phyloP scores from a whole-genome alignment of 176 grass and related monocot species.

The Carex scoparia region DNA sequence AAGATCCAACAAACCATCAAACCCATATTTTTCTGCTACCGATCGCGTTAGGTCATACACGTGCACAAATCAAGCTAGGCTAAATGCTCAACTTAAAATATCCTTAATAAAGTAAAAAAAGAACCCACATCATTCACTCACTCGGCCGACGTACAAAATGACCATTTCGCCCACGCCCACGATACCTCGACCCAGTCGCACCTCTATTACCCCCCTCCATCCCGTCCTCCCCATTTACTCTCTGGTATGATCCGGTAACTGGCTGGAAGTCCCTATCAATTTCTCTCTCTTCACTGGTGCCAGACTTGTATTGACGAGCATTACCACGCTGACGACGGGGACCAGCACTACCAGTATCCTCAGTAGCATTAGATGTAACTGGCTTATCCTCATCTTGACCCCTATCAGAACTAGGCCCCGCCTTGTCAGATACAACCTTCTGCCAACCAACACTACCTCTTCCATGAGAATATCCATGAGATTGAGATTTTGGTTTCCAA shows the following conservation, averaged over 20 bases:
- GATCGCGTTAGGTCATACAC: neutral
- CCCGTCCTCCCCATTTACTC: neutral
- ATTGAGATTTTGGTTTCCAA: conserved; percentile 81
- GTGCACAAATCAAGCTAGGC: conserved; percentile 8
- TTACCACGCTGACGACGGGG: conserved; percentile 3
- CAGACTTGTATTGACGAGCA: conserved; percentile 14
- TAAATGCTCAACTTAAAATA: neutral
- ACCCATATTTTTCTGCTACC: neutral
- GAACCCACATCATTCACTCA: conserved; percentile 13
- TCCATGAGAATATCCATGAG: conserved; percentile 30
- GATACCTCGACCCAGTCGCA: conserved; percentile 8
- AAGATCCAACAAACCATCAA: conserved; percentile 14
- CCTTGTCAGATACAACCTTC: conserved; percentile 17
- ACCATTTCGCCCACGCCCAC: conserved; percentile 20
- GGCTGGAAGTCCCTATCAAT: neutral
- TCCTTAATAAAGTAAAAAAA: neutral
- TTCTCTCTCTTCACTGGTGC: conserved; percentile 3
- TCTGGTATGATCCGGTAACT: neutral
- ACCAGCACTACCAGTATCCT: neutral
- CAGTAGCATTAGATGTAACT: neutral
- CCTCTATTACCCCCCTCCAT: neutral
- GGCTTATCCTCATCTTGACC: conserved; percentile 23
- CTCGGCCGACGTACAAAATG: conserved; percentile 1
- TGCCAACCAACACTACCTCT: conserved; percentile 39
- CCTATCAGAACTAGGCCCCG: neutral